Base-by-base conservation (phyloP, 306 rosid species). In the Oxytropis ochrocephala region DNA sequence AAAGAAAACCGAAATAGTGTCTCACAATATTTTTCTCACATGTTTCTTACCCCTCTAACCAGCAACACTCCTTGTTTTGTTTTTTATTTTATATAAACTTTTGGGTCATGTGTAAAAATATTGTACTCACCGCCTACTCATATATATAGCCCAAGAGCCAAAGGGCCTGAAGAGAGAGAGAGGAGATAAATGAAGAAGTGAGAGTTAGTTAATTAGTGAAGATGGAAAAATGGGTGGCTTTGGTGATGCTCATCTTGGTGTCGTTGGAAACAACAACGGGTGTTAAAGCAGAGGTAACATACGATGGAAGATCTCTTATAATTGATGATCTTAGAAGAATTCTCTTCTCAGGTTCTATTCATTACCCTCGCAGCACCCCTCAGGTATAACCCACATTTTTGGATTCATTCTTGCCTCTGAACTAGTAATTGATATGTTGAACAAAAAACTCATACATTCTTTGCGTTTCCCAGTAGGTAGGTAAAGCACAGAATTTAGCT, bases 281-380 rank as follows among this genome's bases (percentile, higher is more conserved):
- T 3, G 46, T 32, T 6, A 42, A 66, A 24, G 69, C 29, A 13
- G 58, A 73, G 8, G 92, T 87, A 0, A 84, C 81, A 9, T 89
- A 87, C 27, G 92, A 92, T 38, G 88, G 95, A 69, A 86, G 98
- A 56, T 89, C 98, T 66, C 91, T 92, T n/a, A 80, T 89, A 66
- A 77, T 92, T 24, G 60, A 75, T 41, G 98, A 92, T 24, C 71
- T 82, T 3, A 78, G 95, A 52, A 78, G 73, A 14, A 43, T 92
- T 41, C 87, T 92, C 8, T 87, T 92, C 74, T 89, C 98, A 0
- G 96, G 95, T 71, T 92, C 92, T 0, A 87, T 92, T 74, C 98
- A 92, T 43, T 92, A 92, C 76, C 92, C 95, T 64, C 95, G 98
- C 41, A 89, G 95, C 75, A 87, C 96, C 54, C 95, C 98, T 10